Base-by-base conservation (phyloP, 2,329 filamentous ascomycete species). In the Colletotrichum cereale region DNA sequence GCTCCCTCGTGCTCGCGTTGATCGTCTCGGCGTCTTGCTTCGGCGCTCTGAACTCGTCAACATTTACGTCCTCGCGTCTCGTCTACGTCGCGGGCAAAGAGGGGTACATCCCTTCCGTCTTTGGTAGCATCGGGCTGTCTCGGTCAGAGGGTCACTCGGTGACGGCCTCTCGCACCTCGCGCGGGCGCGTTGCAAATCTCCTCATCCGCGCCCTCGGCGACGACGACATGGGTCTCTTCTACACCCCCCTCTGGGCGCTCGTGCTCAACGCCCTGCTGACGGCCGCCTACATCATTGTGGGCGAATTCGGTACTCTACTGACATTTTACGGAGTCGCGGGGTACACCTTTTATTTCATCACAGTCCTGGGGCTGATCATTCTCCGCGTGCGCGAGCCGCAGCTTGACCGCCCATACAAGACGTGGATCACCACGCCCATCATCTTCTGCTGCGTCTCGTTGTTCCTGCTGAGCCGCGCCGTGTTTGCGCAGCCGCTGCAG, bases 291-390 rank as follows among this genome's bases (percentile, higher is more conserved):
- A 91, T 97, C 73, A 78, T 93, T 2, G 90, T 97, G 6, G 96
- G 96, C 81, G 94, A 97, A 80, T 98, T 99, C 79, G 87, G 90
- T 63, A 97, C 96, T 0, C 88, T 99, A 2, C 88, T 98, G 68
- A 98, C 96, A 0, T 99, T 99, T 80, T 98, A 98, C 83, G 96
- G 96, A 67, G 96, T 99, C 16, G 96, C 96, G 0, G 95, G 95
- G 18, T 99, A 99, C 80, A 94, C 94, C 0, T 99, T 99, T 80
- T 99, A 99, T 84, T 99, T 99, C 81, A 84, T 97, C 67, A 97
- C 96, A 0, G 96, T 99, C 0, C 88, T 99, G 0, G 96, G 96
- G 0, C 87, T 99, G 60, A 98, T 99, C 73, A 89, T 99, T 63
- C 86, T 99, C 73, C 88, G 96, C 38, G 94, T 98, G 38, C 89